Base-by-base conservation (phyloP, 2,329 filamentous ascomycete genomes). In the Sporothrix luriei region DNA sequence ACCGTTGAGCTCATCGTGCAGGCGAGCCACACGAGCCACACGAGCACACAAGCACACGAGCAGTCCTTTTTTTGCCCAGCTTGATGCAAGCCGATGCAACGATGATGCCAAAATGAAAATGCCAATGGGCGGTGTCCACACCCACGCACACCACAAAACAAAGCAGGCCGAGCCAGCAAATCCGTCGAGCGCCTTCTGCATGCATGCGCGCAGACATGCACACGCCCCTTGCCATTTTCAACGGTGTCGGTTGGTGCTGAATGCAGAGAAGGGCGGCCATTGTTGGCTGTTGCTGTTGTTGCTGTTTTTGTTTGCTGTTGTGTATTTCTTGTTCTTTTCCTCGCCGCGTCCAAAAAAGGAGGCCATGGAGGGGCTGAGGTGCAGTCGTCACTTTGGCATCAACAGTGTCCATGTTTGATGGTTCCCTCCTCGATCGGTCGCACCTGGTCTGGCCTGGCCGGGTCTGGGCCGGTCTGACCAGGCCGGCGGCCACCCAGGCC, bases 51-150 rank as follows among this genome's bases (percentile, higher is more conserved):
- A 16, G 16, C 48, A 48, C 48, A n/a, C 19, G 48, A 49, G 48
- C 48, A 49, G 40, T 43, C 11, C 14, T 13, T 16, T 43, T 48
- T 19, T 16, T 48, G 4, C 19, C 19, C 9, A 9, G 5, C 19
- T 7, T 49, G 48, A 16, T 49, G 48, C 48, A 49, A 49, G 48
- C 19, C 48, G 19, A 19, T 49, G 16, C 48, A n/a, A 49, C 16
- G 48, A 49, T 19, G 38, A 62, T 46, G 33, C 38, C 11, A 43
- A 62, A n/a, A n/a, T n/a, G n/a, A n/a, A n/a, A n/a, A 46, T 62
- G 38, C 33, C 57, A 62, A 62, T 59, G 55, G 33, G 55, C 55
- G 55, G 55, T 59, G 55, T 40, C 55, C 55, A 59, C 33, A 38
- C 29, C 19, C 55, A 59, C 33, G 11, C 29, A 38, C 54, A 61